Evolutionary conservation across 441 rosid species (phyloP).

Genomic region (Metrosideros polymorpha): DNA sequence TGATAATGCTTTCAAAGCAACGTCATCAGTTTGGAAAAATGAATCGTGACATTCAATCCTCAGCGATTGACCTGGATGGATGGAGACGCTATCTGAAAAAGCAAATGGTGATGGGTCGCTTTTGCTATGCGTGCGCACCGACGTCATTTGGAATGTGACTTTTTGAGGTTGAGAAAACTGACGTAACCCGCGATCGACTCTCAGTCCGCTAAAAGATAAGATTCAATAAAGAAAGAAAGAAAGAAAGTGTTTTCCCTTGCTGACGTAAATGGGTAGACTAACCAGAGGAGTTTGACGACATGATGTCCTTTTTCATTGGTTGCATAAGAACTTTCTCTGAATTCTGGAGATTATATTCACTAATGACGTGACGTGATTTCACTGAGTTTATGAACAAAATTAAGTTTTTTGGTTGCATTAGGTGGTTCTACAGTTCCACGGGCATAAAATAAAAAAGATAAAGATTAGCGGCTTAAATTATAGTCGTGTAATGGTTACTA

Average conservation of each 20-base stretch:
- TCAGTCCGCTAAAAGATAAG: background rate
- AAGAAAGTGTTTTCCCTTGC: background rate
- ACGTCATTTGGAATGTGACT: background rate
- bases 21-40: background rate
- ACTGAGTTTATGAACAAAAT: background rate
- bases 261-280: background rate
- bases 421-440: background rate
- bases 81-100: background rate
- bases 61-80: background rate
- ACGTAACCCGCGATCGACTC: background rate
- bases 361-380: background rate
- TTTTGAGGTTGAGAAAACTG: background rate
- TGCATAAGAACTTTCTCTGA: background rate
- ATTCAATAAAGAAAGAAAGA: background rate
- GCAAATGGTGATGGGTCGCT: background rate
- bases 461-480: background rate
- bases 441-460: background rate
- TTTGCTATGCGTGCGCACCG: background rate
- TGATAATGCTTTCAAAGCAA: background rate
- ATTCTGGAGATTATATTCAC: background rate
- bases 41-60: background rate
- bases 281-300: background rate
- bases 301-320: background rate
- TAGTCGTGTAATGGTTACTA: background rate
- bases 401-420: background rate